Base-by-base conservation (phyloP, 1,284 basidiomycete species). In the Sanghuangporus baumii region DNA sequence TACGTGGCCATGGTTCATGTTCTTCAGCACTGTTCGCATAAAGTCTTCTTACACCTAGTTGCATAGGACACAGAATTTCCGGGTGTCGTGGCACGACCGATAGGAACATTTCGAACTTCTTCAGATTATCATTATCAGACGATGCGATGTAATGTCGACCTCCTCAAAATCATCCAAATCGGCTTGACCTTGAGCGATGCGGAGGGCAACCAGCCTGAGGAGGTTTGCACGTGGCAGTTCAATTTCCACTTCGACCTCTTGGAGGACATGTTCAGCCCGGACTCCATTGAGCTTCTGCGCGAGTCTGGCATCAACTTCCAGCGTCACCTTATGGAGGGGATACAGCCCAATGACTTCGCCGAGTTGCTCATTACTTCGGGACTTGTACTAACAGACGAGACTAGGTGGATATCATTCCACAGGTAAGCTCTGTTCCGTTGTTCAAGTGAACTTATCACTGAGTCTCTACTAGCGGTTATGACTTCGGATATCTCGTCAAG, bases 41-140 rank as follows among this genome's bases (percentile, higher is more conserved):
- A 66, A 67, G 46, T 63, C 69, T 67, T 47, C 65, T 67, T 56
- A 65, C 56, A 52, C 56, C 60, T 54, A 60, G 18, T 62, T 58
- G 62, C 14, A 34, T 72, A 96, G 94, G 96, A 99, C 74, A 98
- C 97, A 66, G 97, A 99, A 76, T 99, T 99, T 74, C 96, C 96
- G 34, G 97, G 97, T 8, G 96, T 98, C 56, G 96, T 99, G 48
- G 97, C 96, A 8, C 85, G 97, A 18, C 96, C 97, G 12, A 98
- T 99, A 73, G 96, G 96, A 12, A 84, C 88, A 43, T 99, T 98
- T 81, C 95, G 94, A 75, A 96, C 95, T 0, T 94, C 94, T 11
- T 94, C 94, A 16, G 96, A 99, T 76, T 98, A 98, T 72, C 96
- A 99, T 77, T 99, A 98, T 76, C 96, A 99, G 76, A 99, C 97